A percentile compares a stretch with the other conserved stretches of the same genome.
phyloP scores from a whole-genome alignment of 495 filamentous ascomycete genomes.

The Hypoxylon crocopeplum region DNA sequence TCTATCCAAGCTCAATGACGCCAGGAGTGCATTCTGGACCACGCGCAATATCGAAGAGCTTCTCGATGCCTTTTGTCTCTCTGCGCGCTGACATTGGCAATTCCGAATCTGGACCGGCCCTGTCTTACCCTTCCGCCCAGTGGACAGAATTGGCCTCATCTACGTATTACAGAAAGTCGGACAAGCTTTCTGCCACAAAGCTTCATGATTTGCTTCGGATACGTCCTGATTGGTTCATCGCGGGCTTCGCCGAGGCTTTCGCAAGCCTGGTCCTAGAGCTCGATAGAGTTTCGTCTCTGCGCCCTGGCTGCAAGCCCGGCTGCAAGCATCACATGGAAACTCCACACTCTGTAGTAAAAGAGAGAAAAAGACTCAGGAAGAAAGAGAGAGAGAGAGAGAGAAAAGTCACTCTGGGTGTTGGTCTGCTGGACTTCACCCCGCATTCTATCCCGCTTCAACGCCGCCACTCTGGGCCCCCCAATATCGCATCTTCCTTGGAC shows the following conservation, averaged over 20 bases:
- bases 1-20: slow-evolving; percentile 30
- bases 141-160: slow-evolving; percentile 1
- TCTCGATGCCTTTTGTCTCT: slow-evolving; percentile 6
- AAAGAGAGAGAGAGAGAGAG: not conserved
- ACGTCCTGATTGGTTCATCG: slow-evolving; percentile 8
- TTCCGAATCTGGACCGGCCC: not conserved
- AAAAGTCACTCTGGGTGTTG: slow-evolving; percentile 5
- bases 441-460: slow-evolving; percentile 25
- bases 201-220: slow-evolving; percentile 1
- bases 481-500: slow-evolving; percentile 11
- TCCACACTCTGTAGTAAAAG: slow-evolving; percentile 14
- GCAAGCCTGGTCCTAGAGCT: slow-evolving; percentile 8
- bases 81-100: slow-evolving; percentile 7
- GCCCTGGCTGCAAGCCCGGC: slow-evolving; percentile 14
- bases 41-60: slow-evolving; percentile 19
- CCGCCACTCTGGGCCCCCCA: slow-evolving; percentile 21
- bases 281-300: slow-evolving; percentile 25
- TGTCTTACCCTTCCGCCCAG: not conserved
- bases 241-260: not conserved
- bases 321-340: slow-evolving; percentile 29
- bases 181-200: slow-evolving; percentile 1
- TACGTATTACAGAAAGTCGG: not conserved
- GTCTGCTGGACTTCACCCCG: slow-evolving; percentile 29
- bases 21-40: slow-evolving; percentile 27
- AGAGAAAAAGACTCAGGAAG: slow-evolving; percentile 1